Conservation (phyloP, 179 eudicot genomes). For the Carnegiea gigantea region DNA sequence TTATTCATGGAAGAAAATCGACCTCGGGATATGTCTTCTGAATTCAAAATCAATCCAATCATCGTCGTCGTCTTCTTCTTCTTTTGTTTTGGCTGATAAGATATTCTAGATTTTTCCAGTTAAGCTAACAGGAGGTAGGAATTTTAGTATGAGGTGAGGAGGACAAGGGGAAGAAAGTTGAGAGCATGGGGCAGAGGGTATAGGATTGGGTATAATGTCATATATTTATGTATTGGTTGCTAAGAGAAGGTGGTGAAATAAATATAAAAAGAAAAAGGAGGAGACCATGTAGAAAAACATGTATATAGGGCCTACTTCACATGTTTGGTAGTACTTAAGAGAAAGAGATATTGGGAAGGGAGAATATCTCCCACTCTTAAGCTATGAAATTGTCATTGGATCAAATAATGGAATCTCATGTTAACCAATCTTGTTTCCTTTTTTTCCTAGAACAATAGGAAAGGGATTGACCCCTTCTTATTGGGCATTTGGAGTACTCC, state of each 20-base stretch:
- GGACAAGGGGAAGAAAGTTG: neutral
- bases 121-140: neutral
- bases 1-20: conserved; percentile 3
- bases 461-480: too few relatives aligned
- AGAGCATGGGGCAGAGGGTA: neutral
- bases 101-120: too few relatives aligned
- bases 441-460: neutral
- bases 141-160: neutral
- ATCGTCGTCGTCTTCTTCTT: neutral
- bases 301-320: conserved; percentile 27
- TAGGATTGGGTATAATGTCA: conserved; percentile 2
- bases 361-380: conserved; percentile 16
- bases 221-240: conserved; percentile 23
- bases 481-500: too few relatives aligned
- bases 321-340: conserved; percentile 26
- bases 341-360: conserved; percentile 5
- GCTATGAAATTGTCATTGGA: too few relatives aligned
- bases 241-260: conserved; percentile 1
- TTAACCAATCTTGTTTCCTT: neutral
- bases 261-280: neutral
- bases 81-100: neutral
- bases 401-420: too few relatives aligned
- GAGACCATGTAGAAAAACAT: conserved; percentile 12
- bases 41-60: neutral
- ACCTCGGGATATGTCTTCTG: conserved; percentile 14